Conservation (phyloP, 495 filamentous ascomycete genomes). For the Lophium mytilinum region DNA sequence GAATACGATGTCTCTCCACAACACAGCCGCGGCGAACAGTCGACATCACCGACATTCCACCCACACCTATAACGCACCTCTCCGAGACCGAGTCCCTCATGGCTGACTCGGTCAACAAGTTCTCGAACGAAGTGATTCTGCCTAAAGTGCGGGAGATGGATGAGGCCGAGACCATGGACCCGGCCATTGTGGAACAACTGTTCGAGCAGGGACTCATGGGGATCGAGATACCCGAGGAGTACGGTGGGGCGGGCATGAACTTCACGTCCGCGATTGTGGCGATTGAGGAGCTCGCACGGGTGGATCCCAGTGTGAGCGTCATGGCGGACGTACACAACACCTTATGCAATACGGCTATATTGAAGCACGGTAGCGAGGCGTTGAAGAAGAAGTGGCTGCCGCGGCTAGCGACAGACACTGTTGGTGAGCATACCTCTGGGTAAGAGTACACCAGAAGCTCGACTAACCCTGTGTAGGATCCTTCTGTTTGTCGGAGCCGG, state of each 20-base stretch:
- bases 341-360: conserved; percentile 84
- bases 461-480: conserved; percentile 46
- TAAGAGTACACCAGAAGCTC: too few species aligned
- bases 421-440: conserved; percentile 35
- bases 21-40: conserved; percentile 50
- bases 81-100: conserved; percentile 87
- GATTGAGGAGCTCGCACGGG: conserved; percentile 91
- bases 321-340: conserved; percentile 97
- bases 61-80: conserved; percentile 87
- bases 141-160: conserved; percentile 98
- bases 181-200: conserved; percentile 73
- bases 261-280: conserved; percentile 93
- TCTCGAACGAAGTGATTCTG: conserved; percentile 76
- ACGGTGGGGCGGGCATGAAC: conserved; percentile 95
- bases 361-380: conserved; percentile 72
- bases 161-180: conserved; percentile 92
- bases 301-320: conserved; percentile 92
- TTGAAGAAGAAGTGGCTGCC: conserved; percentile 81
- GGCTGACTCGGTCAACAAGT: conserved; percentile 83
- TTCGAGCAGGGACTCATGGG: conserved; percentile 99
- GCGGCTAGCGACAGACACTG: conserved; percentile 75
- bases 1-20: conserved; percentile 61
- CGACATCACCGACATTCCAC: conserved; percentile 63
- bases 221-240: conserved; percentile 95
- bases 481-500: conserved; percentile 93